A percentile compares a stretch with the other conserved stretches of the same genome.
phyloP scores from a whole-genome alignment of 2,329 filamentous ascomycete genomes.

The Helminthosporium solani region DNA sequence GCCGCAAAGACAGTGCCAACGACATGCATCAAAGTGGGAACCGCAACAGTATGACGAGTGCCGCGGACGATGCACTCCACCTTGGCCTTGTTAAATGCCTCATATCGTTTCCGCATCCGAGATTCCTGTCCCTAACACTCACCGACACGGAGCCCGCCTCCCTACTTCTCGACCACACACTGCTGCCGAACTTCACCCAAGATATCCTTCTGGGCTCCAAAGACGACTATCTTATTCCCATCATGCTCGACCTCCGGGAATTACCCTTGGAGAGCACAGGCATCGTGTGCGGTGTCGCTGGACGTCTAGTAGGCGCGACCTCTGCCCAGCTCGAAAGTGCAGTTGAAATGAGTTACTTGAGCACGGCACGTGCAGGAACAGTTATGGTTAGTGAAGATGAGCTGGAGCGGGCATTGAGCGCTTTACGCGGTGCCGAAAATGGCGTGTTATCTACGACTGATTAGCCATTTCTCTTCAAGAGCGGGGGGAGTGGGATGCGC shows the following conservation, averaged over 20 bases:
- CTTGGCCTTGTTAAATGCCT: constrained; percentile 52
- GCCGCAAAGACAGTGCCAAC: constrained; percentile 49
- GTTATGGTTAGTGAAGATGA: constrained; percentile 81
- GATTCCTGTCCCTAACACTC: constrained; percentile 72
- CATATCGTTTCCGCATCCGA: constrained; percentile 54
- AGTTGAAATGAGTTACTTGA: constrained; percentile 86
- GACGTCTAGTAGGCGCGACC: constrained; percentile 74
- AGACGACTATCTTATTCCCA: constrained; percentile 73
- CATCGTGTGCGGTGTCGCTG: constrained; percentile 92
- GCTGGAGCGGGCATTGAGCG: constrained; percentile 69
- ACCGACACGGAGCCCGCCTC: constrained; percentile 73
- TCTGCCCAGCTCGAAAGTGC: constrained; percentile 35
- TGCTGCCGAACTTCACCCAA: constrained; percentile 57
- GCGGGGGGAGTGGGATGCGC: constrained; percentile 1
- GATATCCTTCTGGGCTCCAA: constrained; percentile 75
- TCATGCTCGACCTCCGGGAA: constrained; percentile 80
- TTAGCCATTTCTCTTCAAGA: constrained; percentile 13
- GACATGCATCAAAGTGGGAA: constrained; percentile 26
- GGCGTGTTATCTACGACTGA: constrained; percentile 23
- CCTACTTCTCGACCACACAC: constrained; percentile 67
- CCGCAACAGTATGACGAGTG: constrained; percentile 30
- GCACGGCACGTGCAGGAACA: constrained; percentile 82
- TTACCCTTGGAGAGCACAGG: constrained; percentile 86
- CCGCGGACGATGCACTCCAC: constrained; percentile 47
- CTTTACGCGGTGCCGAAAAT: constrained; percentile 54